Percentiles rank a stretch among this genome's conserved stretches.
Conservation (phyloP, 495 filamentous ascomycete species). For the Tuber calosporum region DNA sequence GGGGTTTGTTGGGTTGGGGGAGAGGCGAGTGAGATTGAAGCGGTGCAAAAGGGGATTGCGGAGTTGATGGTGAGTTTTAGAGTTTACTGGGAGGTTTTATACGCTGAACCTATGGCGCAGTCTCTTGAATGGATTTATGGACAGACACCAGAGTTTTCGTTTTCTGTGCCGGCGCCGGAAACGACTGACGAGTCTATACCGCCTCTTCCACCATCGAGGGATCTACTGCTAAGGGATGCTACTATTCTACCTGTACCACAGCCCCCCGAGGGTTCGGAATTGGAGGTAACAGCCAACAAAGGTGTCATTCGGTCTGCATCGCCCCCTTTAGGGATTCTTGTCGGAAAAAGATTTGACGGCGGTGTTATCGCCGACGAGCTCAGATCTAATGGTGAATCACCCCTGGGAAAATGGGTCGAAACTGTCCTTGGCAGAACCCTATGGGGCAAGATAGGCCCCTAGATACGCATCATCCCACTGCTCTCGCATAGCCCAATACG, state of each 20-base stretch:
- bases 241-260: slow-evolving; percentile 12
- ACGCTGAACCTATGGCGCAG: slow-evolving; percentile 42
- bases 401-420: slow-evolving; percentile 21
- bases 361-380: slow-evolving; percentile 24
- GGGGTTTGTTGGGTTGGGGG: slow-evolving; percentile 37
- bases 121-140: slow-evolving; percentile 70
- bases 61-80: slow-evolving; percentile 52
- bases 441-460: slow-evolving; percentile 13
- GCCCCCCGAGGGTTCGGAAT: slow-evolving; percentile 15
- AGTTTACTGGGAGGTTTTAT: slow-evolving; percentile 10
- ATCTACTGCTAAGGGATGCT: background rate
- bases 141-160: slow-evolving; percentile 79
- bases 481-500: background rate
- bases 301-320: slow-evolving; percentile 18
- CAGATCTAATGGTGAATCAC: background rate
- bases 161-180: slow-evolving; percentile 50
- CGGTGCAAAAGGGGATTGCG: slow-evolving; percentile 53
- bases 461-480: background rate
- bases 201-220: slow-evolving; percentile 16
- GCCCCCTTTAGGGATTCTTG: slow-evolving; percentile 10
- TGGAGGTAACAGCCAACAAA: slow-evolving; percentile 28
- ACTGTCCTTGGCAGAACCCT: slow-evolving; percentile 21
- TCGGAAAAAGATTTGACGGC: slow-evolving; percentile 33
- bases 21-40: slow-evolving; percentile 30
- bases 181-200: slow-evolving; percentile 22